A percentile compares a stretch with the other conserved stretches of the same genome.
These are phyloP conservation scores for Chlamydomonas reinhardtii DNA, from an alignment of 163 green algal species.

Conservation along the genomic window DNA sequence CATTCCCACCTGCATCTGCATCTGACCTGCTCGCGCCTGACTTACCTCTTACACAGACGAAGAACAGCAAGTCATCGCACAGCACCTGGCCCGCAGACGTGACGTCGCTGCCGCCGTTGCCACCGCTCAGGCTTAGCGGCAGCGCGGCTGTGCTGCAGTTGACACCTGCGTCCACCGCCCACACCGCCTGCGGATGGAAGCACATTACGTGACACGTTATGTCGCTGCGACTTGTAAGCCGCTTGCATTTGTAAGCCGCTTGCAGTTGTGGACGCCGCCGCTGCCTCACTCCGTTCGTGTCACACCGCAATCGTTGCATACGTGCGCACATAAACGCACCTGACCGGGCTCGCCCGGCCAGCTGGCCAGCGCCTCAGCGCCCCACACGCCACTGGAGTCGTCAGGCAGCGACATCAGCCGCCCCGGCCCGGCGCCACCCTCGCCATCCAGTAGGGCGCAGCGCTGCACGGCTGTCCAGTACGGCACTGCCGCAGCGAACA, in stretches of 20 bases:
- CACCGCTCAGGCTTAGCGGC: not conserved
- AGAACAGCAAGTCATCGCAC: not conserved
- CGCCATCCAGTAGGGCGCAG: not conserved
- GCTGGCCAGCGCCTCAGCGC: not conserved
- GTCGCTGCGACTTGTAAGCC: too few species aligned
- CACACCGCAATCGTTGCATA: too few species aligned
- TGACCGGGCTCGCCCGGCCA: not conserved
- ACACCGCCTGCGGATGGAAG: not conserved
- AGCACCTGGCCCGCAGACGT: not conserved
- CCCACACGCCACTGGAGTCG: not conserved
- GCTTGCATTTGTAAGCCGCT: too few species aligned
- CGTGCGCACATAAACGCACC: too few species aligned
- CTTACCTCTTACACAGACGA: conserved; percentile 25
- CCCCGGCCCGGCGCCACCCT: too few species aligned
- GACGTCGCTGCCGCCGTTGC: not conserved
- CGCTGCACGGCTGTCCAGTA: conserved; percentile 17
- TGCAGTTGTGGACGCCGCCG: too few species aligned
- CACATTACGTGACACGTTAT: not conserved
- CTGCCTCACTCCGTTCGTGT: too few species aligned
- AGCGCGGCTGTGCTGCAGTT: conserved; percentile 19
- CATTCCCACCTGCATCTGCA: too few species aligned
- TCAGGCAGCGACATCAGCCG: conserved; percentile 23
- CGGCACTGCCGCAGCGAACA: not conserved
- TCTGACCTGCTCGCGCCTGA: too few species aligned
- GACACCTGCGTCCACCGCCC: not conserved